Conservation (phyloP, 176 grass and related monocot species). For the Oryza coarctata region DNA sequence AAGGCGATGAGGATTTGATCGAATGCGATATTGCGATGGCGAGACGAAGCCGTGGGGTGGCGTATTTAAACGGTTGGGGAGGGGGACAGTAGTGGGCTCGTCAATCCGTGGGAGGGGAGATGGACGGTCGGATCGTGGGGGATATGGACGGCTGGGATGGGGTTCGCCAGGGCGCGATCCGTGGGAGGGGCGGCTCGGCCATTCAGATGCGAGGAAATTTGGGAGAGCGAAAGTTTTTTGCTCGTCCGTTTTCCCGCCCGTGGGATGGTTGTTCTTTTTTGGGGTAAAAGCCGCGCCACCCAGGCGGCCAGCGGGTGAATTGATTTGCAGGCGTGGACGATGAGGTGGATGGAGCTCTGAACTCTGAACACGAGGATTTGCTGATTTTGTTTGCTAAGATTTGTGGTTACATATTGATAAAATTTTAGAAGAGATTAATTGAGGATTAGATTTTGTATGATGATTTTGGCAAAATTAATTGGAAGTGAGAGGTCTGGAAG, state of each 20-base stretch:
- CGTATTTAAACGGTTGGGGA: slow-evolving; percentile 2
- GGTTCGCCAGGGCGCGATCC: slow-evolving; percentile 1
- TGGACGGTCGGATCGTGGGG: background rate
- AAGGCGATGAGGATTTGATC: background rate
- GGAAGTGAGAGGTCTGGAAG: no score
- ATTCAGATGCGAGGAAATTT: slow-evolving; percentile 29
- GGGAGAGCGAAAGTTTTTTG: background rate
- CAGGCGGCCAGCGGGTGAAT: background rate
- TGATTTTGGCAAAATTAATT: no score
- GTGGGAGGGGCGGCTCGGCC: slow-evolving; percentile 5
- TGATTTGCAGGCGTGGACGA: background rate
- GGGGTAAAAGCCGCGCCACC: background rate
- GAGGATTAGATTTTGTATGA: no score
- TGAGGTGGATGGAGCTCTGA: background rate
- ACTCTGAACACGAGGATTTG: background rate
- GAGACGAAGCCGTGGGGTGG: fast-evolving
- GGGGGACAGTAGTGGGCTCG: slow-evolving; percentile 17
- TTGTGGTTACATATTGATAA: background rate
- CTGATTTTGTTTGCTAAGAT: no score
- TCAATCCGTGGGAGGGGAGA: slow-evolving; percentile 24
- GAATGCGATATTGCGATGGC: background rate
- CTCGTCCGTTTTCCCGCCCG: slow-evolving; percentile 16
- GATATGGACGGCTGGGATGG: background rate
- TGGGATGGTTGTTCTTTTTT: background rate
- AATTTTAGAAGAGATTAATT: no score